Evolutionary conservation across 768 basidiomycete genomes (phyloP), one percentile per base, ranked within the genome.

Genomic region (Phlebiopsis gigantea): DNA sequence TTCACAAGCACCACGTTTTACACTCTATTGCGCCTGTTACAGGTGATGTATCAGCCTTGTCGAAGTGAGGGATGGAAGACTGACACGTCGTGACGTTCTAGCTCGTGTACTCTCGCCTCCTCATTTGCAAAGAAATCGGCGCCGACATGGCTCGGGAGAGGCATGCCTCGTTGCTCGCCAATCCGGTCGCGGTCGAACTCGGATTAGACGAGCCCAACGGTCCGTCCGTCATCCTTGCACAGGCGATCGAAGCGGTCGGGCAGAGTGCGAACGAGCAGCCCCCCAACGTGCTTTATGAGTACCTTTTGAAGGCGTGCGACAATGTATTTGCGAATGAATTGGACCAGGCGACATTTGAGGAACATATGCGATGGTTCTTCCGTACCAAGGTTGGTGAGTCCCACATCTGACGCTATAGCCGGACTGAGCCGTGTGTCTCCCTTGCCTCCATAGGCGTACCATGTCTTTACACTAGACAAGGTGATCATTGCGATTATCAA

Each of bases 1-100:
- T 98, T 96, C 72, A 83, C 83, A 57, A 97, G 98, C 72, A 93
- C 91, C 46, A 88, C 92, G 21, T 91, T 93, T 68, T 99, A 98
- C 73, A 90, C 90, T 6, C 69, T 98, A 51, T 68, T 98, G 62
- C 86, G 97, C 49, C 74, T 96, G 52, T 69, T 98, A 49, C 93
- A 99, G 86, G 96, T 81, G 53, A 61, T 75, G 83, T 65, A n/a
- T 34, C 44, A 19, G 21, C 28, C 17, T 58, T 14, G 12, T 28
- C 46, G 53, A 53, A 17, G 5, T 67, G 59, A 17, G 26, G 45
- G 31, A 44, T 39, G 43, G 24, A 39, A 22, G 39, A 19, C 29
- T 58, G 44, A 55, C 34, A 34, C 41, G 22, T 29, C 30, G 26
- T 29, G n/a, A n/a, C n/a, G 24, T 53, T 41, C 22, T 68, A 98